Percentiles rank a stretch among this genome's conserved stretches.
phyloP scores from a whole-genome alignment of 768 basidiomycete species.

The Rhodocollybia butyracea region DNA sequence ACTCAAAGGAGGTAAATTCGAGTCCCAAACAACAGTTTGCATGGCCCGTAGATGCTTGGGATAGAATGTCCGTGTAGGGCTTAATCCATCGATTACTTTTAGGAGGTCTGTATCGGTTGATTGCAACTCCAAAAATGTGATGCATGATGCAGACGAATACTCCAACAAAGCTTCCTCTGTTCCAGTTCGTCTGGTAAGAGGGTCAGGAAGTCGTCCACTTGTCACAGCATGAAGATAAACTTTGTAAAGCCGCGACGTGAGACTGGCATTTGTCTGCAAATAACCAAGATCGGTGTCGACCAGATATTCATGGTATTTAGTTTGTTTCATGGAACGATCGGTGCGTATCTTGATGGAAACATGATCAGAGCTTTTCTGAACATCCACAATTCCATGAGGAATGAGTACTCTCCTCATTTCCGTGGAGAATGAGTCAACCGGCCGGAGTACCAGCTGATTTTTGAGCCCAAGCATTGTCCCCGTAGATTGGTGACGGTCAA shows the following conservation, averaged over 20 bases:
- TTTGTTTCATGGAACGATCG: background rate
- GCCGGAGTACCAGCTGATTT: conserved; percentile 27
- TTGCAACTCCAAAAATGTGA: conserved; percentile 27
- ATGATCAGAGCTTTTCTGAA: background rate
- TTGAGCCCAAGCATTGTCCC: conserved; percentile 32
- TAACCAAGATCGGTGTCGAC: conserved; percentile 27
- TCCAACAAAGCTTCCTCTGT: conserved; percentile 32
- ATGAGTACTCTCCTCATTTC: conserved; percentile 12
- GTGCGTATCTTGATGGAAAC: background rate
- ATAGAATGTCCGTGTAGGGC: conserved; percentile 24
- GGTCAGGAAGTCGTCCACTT: conserved; percentile 29
- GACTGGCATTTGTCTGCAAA: conserved; percentile 21
- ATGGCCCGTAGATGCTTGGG: conserved; percentile 22
- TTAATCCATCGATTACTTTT: conserved; percentile 19
- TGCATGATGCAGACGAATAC: conserved; percentile 24
- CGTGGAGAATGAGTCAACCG: conserved; percentile 23
- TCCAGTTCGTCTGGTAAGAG: conserved; percentile 30
- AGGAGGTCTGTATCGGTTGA: conserved; percentile 19
- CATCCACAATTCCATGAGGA: background rate
- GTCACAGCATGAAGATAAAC: conserved; percentile 34
- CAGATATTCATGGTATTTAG: conserved; percentile 24
- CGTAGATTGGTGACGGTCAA: conserved; percentile 25
- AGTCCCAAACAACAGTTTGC: conserved; percentile 27
- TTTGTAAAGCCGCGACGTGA: conserved; percentile 24
- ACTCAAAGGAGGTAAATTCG: conserved; percentile 10